Evolutionary conservation across 139 green algal species (phyloP).

Genomic region (Yamagishiella unicocca): DNA sequence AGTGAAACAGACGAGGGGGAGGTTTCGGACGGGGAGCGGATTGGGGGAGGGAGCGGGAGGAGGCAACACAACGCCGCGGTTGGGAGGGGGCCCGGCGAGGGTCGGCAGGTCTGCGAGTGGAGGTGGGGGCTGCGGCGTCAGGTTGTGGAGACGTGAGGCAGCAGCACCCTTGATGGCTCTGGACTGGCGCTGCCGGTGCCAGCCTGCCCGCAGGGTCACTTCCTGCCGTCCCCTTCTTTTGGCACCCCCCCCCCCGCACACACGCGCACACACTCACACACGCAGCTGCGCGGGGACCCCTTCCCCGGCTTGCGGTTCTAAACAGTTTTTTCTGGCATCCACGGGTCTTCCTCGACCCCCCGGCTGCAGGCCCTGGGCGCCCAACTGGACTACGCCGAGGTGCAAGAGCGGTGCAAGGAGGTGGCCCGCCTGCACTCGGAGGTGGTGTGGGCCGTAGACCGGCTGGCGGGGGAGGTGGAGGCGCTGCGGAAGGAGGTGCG

Average conservation of each 20-base stretch:
- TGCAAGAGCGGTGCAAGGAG: constrained; percentile 5
- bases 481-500: constrained; percentile 50
- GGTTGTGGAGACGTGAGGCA: too few relatives aligned
- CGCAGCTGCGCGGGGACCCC: too few relatives aligned
- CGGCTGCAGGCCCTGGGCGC: neutral
- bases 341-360: neutral
- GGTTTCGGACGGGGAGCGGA: neutral
- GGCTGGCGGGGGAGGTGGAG: constrained; percentile 34
- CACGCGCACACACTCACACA: too few relatives aligned
- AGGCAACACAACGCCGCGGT: too few relatives aligned
- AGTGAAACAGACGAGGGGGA: neutral
- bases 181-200: too few relatives aligned
- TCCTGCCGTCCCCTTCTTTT: too few relatives aligned
- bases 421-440: constrained; percentile 1
- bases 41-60: too few relatives aligned
- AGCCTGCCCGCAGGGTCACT: too few relatives aligned
- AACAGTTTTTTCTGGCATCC: neutral
- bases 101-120: neutral
- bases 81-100: neutral
- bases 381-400: constrained; percentile 39
- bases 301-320: too few relatives aligned
- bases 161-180: too few relatives aligned
- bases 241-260: too few relatives aligned
- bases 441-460: constrained; percentile 52
- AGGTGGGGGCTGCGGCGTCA: neutral